Conservation (phyloP, 2,329 filamentous ascomycete species). For the Pestalotiopsis sp. region DNA sequence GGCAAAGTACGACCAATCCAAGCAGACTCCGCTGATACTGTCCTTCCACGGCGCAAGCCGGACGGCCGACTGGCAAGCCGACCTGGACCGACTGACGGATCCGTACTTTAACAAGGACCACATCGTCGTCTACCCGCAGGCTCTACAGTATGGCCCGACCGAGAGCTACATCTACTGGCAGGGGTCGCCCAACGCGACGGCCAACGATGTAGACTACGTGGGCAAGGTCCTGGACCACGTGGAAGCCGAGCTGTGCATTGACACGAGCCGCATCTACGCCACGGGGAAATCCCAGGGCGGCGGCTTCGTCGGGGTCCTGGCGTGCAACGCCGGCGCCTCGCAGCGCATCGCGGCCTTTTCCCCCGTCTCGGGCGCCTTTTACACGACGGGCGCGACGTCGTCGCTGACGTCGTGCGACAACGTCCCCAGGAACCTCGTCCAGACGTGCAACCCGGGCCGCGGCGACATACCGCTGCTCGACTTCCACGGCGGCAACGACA, state of each 20-base stretch:
- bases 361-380: slow-evolving; percentile 30
- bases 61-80: slow-evolving; percentile 21
- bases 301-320: slow-evolving; percentile 27
- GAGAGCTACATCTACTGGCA: slow-evolving; percentile 19
- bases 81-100: slow-evolving; percentile 22
- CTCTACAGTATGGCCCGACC: slow-evolving; percentile 15
- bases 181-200: slow-evolving; percentile 23
- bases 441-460: slow-evolving; percentile 39
- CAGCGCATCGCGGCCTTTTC: slow-evolving; percentile 30
- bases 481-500: slow-evolving; percentile 53
- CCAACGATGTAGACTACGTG: slow-evolving; percentile 28
- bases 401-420: slow-evolving; percentile 24
- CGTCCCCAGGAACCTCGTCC: slow-evolving; percentile 33
- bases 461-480: slow-evolving; percentile 47
- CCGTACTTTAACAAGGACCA: slow-evolving; percentile 22
- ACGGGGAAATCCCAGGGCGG: slow-evolving; percentile 32
- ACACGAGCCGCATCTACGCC: slow-evolving; percentile 28
- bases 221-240: slow-evolving; percentile 29
- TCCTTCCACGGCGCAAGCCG: slow-evolving; percentile 21
- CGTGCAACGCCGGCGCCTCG: slow-evolving; percentile 24
- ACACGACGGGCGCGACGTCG: slow-evolving; percentile 16
- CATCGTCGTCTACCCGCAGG: slow-evolving; percentile 22
- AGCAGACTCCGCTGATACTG: slow-evolving; percentile 19
- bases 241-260: slow-evolving; percentile 25
- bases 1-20: slow-evolving; percentile 13